phyloP scores from a whole-genome alignment of 257 asterid species.

The Solanum lignicaule region DNA sequence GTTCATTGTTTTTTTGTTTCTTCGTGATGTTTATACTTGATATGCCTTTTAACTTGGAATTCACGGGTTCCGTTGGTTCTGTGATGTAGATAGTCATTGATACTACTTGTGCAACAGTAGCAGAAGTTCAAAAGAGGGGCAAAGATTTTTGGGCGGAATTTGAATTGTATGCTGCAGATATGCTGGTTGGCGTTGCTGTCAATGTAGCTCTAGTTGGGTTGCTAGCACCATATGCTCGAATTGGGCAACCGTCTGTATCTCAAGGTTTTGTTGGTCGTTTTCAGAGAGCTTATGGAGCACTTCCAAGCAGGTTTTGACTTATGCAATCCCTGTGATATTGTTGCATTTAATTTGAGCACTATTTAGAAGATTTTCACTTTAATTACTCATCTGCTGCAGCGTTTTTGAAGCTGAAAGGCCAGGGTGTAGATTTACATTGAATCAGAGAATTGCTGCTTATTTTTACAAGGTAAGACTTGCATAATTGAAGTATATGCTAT shows the following conservation, averaged over 20 bases:
- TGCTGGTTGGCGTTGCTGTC: constrained; percentile 86
- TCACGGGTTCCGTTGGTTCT: not conserved
- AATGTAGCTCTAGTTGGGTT: constrained; percentile 94
- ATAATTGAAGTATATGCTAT: not conserved
- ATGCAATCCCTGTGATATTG: not conserved
- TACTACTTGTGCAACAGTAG: constrained; percentile 94
- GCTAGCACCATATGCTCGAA: constrained; percentile 94
- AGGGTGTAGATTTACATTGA: constrained; percentile 59
- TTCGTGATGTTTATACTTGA: not conserved
- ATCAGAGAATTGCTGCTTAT: constrained; percentile 82
- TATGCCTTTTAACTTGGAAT: not conserved
- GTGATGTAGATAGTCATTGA: constrained; percentile 72
- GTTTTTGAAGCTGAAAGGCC: constrained; percentile 96
- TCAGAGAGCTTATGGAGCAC: constrained; percentile 69
- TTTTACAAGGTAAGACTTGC: constrained; percentile 59
- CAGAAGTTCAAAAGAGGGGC: constrained; percentile 95
- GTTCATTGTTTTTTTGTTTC: not conserved
- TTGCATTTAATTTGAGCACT: not conserved
- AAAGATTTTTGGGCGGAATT: constrained; percentile 97
- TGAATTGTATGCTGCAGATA: constrained; percentile 86
- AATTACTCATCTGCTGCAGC: constrained; percentile 27
- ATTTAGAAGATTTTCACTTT: not conserved
- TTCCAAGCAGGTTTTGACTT: constrained; percentile 83
- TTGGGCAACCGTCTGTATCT: constrained; percentile 57
- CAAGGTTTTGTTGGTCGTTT: constrained; percentile 58